Evolutionary conservation across 2,329 filamentous ascomycete genomes (phyloP).

Genomic region (Onygena corvina): DNA sequence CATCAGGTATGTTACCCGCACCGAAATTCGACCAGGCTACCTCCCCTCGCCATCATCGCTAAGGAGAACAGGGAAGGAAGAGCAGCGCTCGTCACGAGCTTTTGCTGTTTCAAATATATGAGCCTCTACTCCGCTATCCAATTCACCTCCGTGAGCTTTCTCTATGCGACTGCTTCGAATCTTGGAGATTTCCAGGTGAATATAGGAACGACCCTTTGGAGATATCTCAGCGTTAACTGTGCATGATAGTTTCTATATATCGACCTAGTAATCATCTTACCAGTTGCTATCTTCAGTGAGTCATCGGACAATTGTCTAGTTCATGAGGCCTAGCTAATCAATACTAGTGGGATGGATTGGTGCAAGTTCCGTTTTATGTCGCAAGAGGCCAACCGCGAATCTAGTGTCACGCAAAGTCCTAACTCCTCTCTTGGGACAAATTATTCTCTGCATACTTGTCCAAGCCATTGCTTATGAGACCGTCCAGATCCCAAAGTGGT

Average conservation of each 20-base stretch:
- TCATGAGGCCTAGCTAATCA: not conserved
- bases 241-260: slow-evolving; percentile 69
- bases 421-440: slow-evolving; percentile 78
- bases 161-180: slow-evolving; percentile 88
- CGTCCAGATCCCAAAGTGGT: slow-evolving; percentile 72
- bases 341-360: slow-evolving; percentile 78
- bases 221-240: slow-evolving; percentile 9
- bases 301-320: slow-evolving; percentile 11
- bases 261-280: slow-evolving; percentile 80
- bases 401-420: slow-evolving; percentile 88
- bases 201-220: not conserved
- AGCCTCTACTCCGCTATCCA: slow-evolving; percentile 98
- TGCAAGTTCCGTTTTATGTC: slow-evolving; percentile 61
- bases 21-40: not conserved
- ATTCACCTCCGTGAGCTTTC: slow-evolving; percentile 91
- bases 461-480: slow-evolving; percentile 63
- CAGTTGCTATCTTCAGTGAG: slow-evolving; percentile 87
- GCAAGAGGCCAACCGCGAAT: slow-evolving; percentile 80
- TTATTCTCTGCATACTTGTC: slow-evolving; percentile 63
- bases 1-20: slow-evolving; percentile 49
- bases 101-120: slow-evolving; percentile 99
- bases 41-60: slow-evolving; percentile 18
- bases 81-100: slow-evolving; percentile 91
- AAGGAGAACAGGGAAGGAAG: slow-evolving; percentile 59
- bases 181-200: slow-evolving; percentile 80